These are phyloP conservation scores for Aspergillus arachidicola DNA, from an alignment of 2,329 filamentous ascomycete species.

Conservation along the genomic window DNA sequence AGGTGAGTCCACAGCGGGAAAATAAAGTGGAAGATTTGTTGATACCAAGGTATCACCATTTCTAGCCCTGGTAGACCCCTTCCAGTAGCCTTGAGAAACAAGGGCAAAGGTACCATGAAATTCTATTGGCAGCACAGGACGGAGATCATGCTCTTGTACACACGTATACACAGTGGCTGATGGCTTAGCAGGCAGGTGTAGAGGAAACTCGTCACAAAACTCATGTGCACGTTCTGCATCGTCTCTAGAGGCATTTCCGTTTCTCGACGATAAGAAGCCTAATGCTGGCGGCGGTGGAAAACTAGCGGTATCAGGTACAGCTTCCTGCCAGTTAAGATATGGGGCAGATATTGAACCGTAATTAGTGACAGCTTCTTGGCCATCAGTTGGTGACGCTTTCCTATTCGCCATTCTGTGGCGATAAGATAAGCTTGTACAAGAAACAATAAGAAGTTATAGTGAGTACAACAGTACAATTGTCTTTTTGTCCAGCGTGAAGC, in stretches of 20 bases:
- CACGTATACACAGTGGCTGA: constrained; percentile 45
- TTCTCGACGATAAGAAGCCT: constrained; percentile 55
- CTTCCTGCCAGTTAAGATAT: constrained; percentile 64
- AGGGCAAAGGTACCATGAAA: constrained; percentile 43
- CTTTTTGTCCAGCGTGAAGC: background rate
- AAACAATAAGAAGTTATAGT: background rate
- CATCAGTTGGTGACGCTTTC: constrained; percentile 21
- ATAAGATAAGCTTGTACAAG: background rate
- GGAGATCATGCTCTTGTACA: constrained; percentile 49
- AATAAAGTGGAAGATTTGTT: constrained; percentile 60
- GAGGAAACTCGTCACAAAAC: constrained; percentile 56
- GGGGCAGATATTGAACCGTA: constrained; percentile 49
- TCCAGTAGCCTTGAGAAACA: constrained; percentile 45
- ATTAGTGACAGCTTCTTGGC: background rate
- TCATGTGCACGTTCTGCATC: constrained; percentile 59
- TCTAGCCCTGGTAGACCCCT: constrained; percentile 44
- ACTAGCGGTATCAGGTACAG: constrained; percentile 61
- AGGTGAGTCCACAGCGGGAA: constrained; percentile 54
- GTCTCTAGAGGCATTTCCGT: constrained; percentile 58
- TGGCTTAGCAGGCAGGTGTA: constrained; percentile 53
- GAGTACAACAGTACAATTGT: too few relatives aligned
- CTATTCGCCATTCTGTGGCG: constrained; percentile 4
- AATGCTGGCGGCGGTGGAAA: constrained; percentile 63
- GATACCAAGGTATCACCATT: constrained; percentile 56
- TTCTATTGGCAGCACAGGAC: constrained; percentile 46